Base-by-base conservation (phyloP, 257 asterid species). In the Nicotiana otophora region DNA sequence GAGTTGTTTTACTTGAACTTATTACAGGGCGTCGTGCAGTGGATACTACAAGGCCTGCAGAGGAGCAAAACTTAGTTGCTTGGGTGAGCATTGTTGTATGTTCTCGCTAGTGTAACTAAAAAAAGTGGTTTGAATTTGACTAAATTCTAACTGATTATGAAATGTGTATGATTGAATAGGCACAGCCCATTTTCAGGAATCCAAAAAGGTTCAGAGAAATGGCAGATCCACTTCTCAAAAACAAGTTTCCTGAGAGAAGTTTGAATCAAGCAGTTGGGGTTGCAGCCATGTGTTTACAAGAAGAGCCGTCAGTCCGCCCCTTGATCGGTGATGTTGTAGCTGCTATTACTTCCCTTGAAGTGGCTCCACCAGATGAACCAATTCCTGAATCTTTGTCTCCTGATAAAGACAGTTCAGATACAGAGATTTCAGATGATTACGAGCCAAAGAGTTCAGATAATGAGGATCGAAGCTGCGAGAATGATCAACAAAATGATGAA, bases 251-350 rank as follows among this genome's bases (percentile, higher is more conserved):
- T 1, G 84, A 84, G 19, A 89, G 83, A 81, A 88, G 96, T 85
- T 87, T 95, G 69, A 92, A 93, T 83, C 98, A 93, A 84, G 98
- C 92, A 20, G 90, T 95, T 4, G 97, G 98, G 57, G 92, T 93
- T 53, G 93, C 96, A 65, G 94, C 98, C 34, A 95, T 95, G 98
- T 95, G 98, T 75, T 84, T 95, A 17, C 97, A 95, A 67, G 98
- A 93, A 33, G 97, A 93, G 80, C 95, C 98, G n/a, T 84, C 90
- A 4, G 95, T 90, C 10, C 95, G 98, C 51, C 98, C 98, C 23
- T 51, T 89, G 83, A 93, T 95, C 74, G 67, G 92, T 14, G 98
- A 95, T 68, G 86, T 91, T 10, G 92, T 92, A 63, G 93, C 92
- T 8, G 90, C 95, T 5, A 93, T 94, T 31, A 86, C 88, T 86